Evolutionary conservation across 768 basidiomycete genomes (phyloP).

Genomic region (Phaeotremella skinneri): DNA sequence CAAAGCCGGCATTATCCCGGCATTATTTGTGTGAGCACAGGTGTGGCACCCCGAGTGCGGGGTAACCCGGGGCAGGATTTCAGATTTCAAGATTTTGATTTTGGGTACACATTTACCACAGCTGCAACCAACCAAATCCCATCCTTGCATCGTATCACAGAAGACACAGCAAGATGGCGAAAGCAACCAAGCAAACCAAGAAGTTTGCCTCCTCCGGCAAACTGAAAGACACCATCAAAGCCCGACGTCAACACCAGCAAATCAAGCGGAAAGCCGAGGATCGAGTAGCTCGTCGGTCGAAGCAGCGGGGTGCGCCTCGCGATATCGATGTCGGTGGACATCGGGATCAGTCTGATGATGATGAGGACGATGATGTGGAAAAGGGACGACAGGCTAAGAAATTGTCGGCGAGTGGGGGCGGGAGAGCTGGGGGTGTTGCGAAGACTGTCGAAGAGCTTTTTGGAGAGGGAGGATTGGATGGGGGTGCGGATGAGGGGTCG

Average conservation of each 20-base stretch:
- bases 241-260: slow-evolving; percentile 76
- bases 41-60: neutral
- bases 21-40: too few relatives aligned
- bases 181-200: slow-evolving; percentile 73
- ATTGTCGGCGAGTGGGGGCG: slow-evolving; percentile 28
- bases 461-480: slow-evolving; percentile 27
- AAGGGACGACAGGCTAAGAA: slow-evolving; percentile 42
- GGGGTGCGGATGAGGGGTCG: slow-evolving; percentile 21
- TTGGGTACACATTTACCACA: slow-evolving; percentile 3
- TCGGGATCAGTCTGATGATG: slow-evolving; percentile 42
- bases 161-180: slow-evolving; percentile 50
- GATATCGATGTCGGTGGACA: slow-evolving; percentile 24
- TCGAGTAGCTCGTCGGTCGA: slow-evolving; percentile 56
- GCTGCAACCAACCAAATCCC: neutral
- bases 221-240: slow-evolving; percentile 80
- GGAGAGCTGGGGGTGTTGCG: slow-evolving; percentile 36
- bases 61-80: neutral
- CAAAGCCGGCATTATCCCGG: too few relatives aligned
- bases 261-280: slow-evolving; percentile 68
- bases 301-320: slow-evolving; percentile 49
- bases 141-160: slow-evolving; percentile 5
- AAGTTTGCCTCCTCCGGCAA: slow-evolving; percentile 87
- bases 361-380: slow-evolving; percentile 50
- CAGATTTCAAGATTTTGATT: slow-evolving; percentile 15
- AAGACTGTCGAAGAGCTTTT: slow-evolving; percentile 46